phyloP scores from a whole-genome alignment of 73 alveolate species.

The Urostyla sp. region DNA sequence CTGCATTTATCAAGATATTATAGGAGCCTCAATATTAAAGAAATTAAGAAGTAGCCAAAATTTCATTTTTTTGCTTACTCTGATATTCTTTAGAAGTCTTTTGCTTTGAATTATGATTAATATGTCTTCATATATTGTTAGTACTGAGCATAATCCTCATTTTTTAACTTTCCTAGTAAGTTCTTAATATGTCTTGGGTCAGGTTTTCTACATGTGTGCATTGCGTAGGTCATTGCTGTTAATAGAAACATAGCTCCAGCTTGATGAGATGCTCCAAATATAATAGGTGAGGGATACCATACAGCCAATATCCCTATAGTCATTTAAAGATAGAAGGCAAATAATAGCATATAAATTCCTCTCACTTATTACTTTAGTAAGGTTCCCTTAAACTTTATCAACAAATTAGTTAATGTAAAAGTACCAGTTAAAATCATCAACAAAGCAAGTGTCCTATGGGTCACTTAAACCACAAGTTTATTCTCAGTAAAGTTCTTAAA shows the following conservation, averaged over 20 bases:
- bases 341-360: not conserved
- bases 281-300: conserved; percentile 54
- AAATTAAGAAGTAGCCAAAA: too few species aligned
- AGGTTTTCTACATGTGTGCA: conserved; percentile 64
- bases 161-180: conserved; percentile 43
- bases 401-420: too few species aligned
- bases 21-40: too few species aligned
- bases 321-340: conserved; percentile 20
- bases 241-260: conserved; percentile 64
- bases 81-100: too few species aligned
- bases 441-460: conserved; percentile 88
- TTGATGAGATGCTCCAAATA: conserved; percentile 60
- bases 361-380: conserved; percentile 39
- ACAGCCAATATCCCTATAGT: conserved; percentile 55
- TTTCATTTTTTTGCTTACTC: too few species aligned
- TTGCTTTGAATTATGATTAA: too few species aligned
- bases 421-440: too few species aligned
- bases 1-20: too few species aligned
- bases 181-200: conserved; percentile 67
- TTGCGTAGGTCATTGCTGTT: conserved; percentile 52
- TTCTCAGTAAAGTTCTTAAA: conserved; percentile 85
- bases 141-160: conserved; percentile 36
- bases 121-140: conserved; percentile 7
- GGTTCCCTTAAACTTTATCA: too few species aligned
- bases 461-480: conserved; percentile 77